Percentiles rank a stretch among this genome's conserved stretches.
Evolutionary conservation across 768 basidiomycete genomes (phyloP).

Genomic region (Panaeolus papilionaceus): DNA sequence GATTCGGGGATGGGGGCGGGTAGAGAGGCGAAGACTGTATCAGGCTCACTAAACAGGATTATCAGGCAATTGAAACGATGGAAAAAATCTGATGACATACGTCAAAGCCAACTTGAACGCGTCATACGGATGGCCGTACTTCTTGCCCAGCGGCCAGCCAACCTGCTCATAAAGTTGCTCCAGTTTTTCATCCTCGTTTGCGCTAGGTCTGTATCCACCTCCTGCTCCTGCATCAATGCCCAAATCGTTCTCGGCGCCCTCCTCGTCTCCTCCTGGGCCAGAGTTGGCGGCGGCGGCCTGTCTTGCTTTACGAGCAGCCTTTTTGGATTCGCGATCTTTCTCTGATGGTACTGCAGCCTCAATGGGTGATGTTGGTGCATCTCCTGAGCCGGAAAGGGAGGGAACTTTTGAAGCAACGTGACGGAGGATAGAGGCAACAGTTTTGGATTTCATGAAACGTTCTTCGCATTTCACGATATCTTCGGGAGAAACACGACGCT

Average conservation of each 20-base stretch:
- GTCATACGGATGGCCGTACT: slow-evolving; percentile 95
- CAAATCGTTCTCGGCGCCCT: slow-evolving; percentile 49
- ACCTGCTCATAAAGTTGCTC: slow-evolving; percentile 90
- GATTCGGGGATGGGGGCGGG: slow-evolving; percentile 59
- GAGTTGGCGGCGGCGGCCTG: slow-evolving; percentile 37
- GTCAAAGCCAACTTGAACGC: slow-evolving; percentile 97
- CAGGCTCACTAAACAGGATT: slow-evolving; percentile 45
- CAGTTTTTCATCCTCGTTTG: slow-evolving; percentile 78
- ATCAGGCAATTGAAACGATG: background rate
- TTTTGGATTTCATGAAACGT: slow-evolving; percentile 97
- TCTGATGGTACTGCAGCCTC: slow-evolving; percentile 19
- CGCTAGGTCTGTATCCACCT: slow-evolving; percentile 21
- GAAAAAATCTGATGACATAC: slow-evolving; percentile 45
- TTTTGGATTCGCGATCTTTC: slow-evolving; percentile 53
- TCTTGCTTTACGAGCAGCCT: slow-evolving; percentile 49
- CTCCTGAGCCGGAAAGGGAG: slow-evolving; percentile 45
- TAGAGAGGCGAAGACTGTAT: slow-evolving; percentile 82
- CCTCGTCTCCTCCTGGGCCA: slow-evolving; percentile 33
- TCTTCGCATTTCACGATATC: slow-evolving; percentile 99
- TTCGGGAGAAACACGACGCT: slow-evolving; percentile 96
- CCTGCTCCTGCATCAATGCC: slow-evolving; percentile 38
- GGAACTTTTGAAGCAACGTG: slow-evolving; percentile 89
- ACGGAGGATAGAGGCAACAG: slow-evolving; percentile 91
- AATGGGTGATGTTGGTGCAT: slow-evolving; percentile 26
- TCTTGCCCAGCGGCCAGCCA: slow-evolving; percentile 91